Conservation (phyloP, 805 yeast species). For the Sporopachydermia lactativora region DNA sequence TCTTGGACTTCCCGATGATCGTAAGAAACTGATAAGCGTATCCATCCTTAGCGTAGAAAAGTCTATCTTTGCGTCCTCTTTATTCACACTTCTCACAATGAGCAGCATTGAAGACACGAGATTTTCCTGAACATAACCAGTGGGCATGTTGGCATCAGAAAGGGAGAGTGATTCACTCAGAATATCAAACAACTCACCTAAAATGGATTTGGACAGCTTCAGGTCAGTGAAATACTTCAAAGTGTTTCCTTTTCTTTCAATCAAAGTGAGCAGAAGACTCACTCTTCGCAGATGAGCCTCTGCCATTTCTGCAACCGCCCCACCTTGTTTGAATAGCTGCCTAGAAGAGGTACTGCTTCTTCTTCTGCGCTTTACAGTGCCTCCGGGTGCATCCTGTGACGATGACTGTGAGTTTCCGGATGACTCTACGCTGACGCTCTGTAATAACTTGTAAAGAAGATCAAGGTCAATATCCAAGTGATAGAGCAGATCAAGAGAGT, state of each 20-base stretch:
- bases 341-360: slow-evolving; percentile 50
- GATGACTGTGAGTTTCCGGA: no score
- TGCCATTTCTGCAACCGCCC: slow-evolving; percentile 61
- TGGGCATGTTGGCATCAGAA: slow-evolving; percentile 86
- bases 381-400: slow-evolving; percentile 22
- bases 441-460: slow-evolving; percentile 43
- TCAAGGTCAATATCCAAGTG: slow-evolving; percentile 43
- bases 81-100: slow-evolving; percentile 39
- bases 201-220: slow-evolving; percentile 5
- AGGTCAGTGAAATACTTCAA: neutral
- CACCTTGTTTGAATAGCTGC: slow-evolving; percentile 49
- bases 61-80: slow-evolving; percentile 26
- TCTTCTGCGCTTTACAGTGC: slow-evolving; percentile 69
- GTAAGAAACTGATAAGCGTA: slow-evolving; percentile 76
- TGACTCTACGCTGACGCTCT: slow-evolving; percentile 37
- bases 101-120: slow-evolving; percentile 75
- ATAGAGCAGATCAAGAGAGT: slow-evolving; percentile 32
- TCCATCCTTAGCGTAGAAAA: slow-evolving; percentile 72
- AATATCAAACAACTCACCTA: slow-evolving; percentile 21
- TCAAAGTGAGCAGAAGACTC: slow-evolving; percentile 65
- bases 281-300: slow-evolving; percentile 64
- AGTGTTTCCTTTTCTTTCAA: slow-evolving; percentile 35
- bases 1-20: slow-evolving; percentile 84
- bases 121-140: slow-evolving; percentile 81
- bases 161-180: slow-evolving; percentile 35